Conservation (phyloP, 148 eudicot species). For the Rhododendron williamsianum region DNA sequence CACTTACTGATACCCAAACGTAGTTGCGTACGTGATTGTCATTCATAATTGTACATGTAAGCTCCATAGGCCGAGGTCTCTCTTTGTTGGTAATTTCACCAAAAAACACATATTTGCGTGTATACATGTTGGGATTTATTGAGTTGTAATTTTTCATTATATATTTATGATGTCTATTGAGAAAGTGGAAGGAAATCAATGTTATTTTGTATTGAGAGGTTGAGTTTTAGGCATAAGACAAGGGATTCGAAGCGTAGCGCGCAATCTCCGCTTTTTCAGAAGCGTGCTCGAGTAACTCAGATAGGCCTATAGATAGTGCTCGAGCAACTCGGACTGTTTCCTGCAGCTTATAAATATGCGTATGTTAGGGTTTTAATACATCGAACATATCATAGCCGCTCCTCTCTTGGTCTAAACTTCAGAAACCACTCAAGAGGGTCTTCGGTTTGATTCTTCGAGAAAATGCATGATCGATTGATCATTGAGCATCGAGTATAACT, state of each 20-base stretch:
- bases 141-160: not conserved
- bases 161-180: too few relatives aligned
- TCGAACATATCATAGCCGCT: too few relatives aligned
- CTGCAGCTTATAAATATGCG: not conserved
- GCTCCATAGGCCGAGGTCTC: not conserved
- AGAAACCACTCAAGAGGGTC: too few relatives aligned
- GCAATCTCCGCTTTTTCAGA: not conserved
- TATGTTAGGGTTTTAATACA: too few relatives aligned
- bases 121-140: too few relatives aligned
- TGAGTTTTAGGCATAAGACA: not conserved
- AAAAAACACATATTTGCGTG: not conserved
- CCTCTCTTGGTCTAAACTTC: too few relatives aligned
- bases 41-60: not conserved
- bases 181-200: not conserved
- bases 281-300: not conserved
- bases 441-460: too few relatives aligned
- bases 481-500: too few relatives aligned
- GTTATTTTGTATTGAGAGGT: not conserved
- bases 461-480: too few relatives aligned
- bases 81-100: not conserved
- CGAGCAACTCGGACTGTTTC: not conserved
- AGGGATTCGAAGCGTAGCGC: not conserved
- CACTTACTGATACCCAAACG: too few relatives aligned
- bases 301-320: too few relatives aligned
- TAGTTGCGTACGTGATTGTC: too few relatives aligned